Conservation (phyloP, 2,329 filamentous ascomycete species). For the Hirsutella rhossiliensis region DNA sequence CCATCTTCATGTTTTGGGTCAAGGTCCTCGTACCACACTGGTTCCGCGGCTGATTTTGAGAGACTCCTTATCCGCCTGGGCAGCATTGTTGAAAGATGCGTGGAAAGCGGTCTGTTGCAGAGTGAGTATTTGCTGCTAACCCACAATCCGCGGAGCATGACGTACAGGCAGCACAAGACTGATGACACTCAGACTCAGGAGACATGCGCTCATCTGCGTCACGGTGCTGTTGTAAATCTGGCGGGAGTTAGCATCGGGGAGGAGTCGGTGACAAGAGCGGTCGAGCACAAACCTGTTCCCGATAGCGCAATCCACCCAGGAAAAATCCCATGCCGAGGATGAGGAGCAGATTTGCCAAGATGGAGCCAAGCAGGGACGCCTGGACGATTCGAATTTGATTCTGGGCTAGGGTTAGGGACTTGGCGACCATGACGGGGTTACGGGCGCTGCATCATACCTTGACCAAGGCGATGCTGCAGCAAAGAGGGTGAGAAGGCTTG, state of each 20-base stretch:
- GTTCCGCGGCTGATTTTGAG: slow-evolving; percentile 82
- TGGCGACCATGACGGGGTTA: background rate
- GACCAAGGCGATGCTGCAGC: slow-evolving; percentile 59
- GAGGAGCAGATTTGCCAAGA: slow-evolving; percentile 75
- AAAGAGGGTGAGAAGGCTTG: background rate
- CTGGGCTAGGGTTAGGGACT: slow-evolving; percentile 17
- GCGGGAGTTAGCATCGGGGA: background rate
- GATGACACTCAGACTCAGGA: slow-evolving; percentile 81
- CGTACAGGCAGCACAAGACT: slow-evolving; percentile 71
- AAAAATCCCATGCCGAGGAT: slow-evolving; percentile 91
- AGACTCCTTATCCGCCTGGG: slow-evolving; percentile 54
- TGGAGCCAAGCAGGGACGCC: slow-evolving; percentile 79
- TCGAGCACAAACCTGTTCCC: slow-evolving; percentile 49
- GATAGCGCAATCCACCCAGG: slow-evolving; percentile 71
- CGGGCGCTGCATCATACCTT: slow-evolving; percentile 29
- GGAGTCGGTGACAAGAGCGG: no score
- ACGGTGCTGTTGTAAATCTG: slow-evolving; percentile 90
- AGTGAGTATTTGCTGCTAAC: slow-evolving; percentile 12
- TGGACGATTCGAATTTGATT: slow-evolving; percentile 85
- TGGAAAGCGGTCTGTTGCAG: slow-evolving; percentile 74
- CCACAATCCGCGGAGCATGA: slow-evolving; percentile 1
- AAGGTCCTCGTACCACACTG: slow-evolving; percentile 51
- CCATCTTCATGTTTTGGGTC: slow-evolving; percentile 6
- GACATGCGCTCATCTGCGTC: slow-evolving; percentile 90
- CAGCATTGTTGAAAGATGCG: slow-evolving; percentile 59